Base-by-base conservation (phyloP, 2,329 filamentous ascomycete species). In the Drechslerella coelobrocha region DNA sequence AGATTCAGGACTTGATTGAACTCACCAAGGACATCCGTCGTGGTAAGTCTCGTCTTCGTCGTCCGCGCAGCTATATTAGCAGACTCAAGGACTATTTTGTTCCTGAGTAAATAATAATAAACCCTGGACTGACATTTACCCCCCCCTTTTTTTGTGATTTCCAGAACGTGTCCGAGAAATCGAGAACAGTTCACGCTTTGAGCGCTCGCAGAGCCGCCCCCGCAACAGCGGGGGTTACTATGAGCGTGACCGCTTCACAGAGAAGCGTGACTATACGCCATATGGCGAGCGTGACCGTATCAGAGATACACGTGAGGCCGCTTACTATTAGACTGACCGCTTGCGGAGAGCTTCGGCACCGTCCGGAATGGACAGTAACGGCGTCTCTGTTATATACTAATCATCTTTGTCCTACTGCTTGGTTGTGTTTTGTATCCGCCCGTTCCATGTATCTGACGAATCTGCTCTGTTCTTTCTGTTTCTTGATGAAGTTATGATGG, bases 1-100 rank as follows among this genome's bases (percentile, higher is more conserved):
- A 97, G 74, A 90, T 97, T 50, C 84, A 91, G 45, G 87, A 89
- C 73, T 85, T 97, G 2, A 90, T 96, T 24, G 86, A 94, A 73
- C 79, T 95, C 2, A 91, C 91, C 0, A 89, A 96, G 72, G 85
- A 90, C 19, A 94, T 97, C 76, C 89, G 91, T 34, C 85, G 85
- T 62, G 84, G 75, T 76, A 75, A 68, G 74, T 75, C 68, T 51
- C 39, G 19, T 17, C 26, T 8, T 55, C 31, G 27, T 61, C 54
- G 29, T 10, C 41, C 41, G 10, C 41, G 41, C 17, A 66, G 41
- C 37, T 66, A 65, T 34, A 29, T 71, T 24, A 37, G 24, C 19
- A 45, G 59, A 29, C 26, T 71, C 34, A 54, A 53, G 24, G 23
- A 60, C 23, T 54, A 59, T 56, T 31, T 63, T 19, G 8, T 53